These are phyloP conservation scores for Physocladia obscura DNA, from an alignment of 192 early-diverging fungal genomes.

Conservation along the genomic window DNA sequence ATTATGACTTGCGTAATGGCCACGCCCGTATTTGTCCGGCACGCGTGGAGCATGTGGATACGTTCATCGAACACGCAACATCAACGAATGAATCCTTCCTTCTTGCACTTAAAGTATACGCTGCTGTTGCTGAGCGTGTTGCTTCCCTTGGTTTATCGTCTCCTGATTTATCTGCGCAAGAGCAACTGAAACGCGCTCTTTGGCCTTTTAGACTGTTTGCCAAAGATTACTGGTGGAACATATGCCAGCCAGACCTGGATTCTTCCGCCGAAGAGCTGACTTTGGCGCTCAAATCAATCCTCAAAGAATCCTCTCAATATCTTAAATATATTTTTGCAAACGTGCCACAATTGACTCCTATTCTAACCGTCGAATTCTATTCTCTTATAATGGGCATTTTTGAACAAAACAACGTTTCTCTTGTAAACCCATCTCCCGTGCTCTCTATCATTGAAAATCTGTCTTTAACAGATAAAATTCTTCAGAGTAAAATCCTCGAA, in stretches of 20 bases:
- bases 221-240: slow-evolving; percentile 37
- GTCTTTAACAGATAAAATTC: not conserved
- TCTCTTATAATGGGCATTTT: slow-evolving; percentile 30
- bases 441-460: slow-evolving; percentile 3
- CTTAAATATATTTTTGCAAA: not conserved
- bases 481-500: slow-evolving; percentile 14
- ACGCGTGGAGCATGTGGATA: too few relatives aligned
- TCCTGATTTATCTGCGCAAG: not conserved
- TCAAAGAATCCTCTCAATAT: slow-evolving; percentile 21
- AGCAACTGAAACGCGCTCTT: slow-evolving; percentile 18
- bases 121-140: slow-evolving; percentile 2
- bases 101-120: slow-evolving; percentile 27
- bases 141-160: too few relatives aligned
- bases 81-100: slow-evolving; percentile 36
- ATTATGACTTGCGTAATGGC: too few relatives aligned
- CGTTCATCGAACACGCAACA: slow-evolving; percentile 32
- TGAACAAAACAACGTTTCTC: slow-evolving; percentile 30
- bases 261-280: slow-evolving; percentile 8
- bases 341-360: not conserved
- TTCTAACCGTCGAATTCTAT: slow-evolving; percentile 31
- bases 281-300: not conserved
- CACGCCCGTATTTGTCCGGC: too few relatives aligned
- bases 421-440: slow-evolving; percentile 12
- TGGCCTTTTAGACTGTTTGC: slow-evolving; percentile 24
- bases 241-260: slow-evolving; percentile 22